Evolutionary conservation across 2,329 filamentous ascomycete species (phyloP), one percentile per base, ranked within the genome.

Genomic region (Pyricularia grisea): DNA sequence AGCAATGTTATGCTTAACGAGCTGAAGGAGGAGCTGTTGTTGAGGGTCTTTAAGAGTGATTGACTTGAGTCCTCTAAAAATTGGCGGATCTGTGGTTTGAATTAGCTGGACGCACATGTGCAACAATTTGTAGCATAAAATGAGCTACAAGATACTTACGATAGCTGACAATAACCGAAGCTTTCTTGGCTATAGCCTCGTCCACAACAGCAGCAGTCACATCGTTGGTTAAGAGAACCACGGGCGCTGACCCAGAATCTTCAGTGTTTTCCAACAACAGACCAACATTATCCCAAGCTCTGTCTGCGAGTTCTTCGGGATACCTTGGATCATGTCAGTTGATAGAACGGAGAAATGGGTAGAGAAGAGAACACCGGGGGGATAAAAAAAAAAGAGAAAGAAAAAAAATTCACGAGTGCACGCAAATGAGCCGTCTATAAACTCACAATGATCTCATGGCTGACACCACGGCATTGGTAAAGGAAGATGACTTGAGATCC

Each of bases 281-380:
- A 67, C 95, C 95, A n/a, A 96, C 97, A 76, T 99, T 99, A 78
- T 99, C 95, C 86, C 94, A 99, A 72, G 91, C 89, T 74, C 90
- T 90, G 77, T 98, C 95, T 11, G 95, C 95, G 61, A 97, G 84
- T 70, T 88, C 88, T 76, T 96, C 92, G 0, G 95, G 95, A 77
- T 97, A 99, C 70, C 93, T 95, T 67, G 2, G 55, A 23, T 6
- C 23, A 11, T 58, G 23, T 55, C 25, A 20, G 25, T 27, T 11
- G 2, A 61, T 61, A 14, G 6, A 42, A 27, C 23, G 33, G 25
- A 63, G 20, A 31, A 4, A 23, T 42, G 33, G n/a, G n/a, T n/a
- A n/a, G n/a, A n/a, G n/a, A 30, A 30, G 30, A 30, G 30, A 30
- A 30, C 30, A 3, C 30, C 30, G 30, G 3, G 30, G 7, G 4